Evolutionary conservation across 2,329 filamentous ascomycete genomes (phyloP).

Genomic region (Fusarium solani-melongenae): DNA sequence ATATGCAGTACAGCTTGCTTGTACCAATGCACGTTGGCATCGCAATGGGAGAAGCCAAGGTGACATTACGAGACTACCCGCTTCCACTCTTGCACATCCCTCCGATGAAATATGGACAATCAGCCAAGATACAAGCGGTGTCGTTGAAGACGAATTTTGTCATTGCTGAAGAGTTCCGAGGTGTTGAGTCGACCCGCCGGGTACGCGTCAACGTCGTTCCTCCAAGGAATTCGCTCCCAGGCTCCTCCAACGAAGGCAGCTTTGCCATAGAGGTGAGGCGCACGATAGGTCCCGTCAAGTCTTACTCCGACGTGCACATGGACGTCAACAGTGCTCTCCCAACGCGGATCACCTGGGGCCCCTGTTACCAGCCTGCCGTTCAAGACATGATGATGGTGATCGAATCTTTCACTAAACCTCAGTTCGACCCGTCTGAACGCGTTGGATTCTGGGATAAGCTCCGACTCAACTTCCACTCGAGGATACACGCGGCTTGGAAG

Average conservation of each 20-base stretch:
- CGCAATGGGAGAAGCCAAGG: slow-evolving; percentile 87
- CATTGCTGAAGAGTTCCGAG: slow-evolving; percentile 91
- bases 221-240: slow-evolving; percentile 67
- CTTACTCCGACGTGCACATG: slow-evolving; percentile 90
- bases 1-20: slow-evolving; percentile 90
- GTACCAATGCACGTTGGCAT: slow-evolving; percentile 91
- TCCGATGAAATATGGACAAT: slow-evolving; percentile 81
- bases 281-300: slow-evolving; percentile 95
- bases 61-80: slow-evolving; percentile 93
- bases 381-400: slow-evolving; percentile 99
- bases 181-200: slow-evolving; percentile 80
- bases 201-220: slow-evolving; percentile 89
- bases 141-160: slow-evolving; percentile 92
- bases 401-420: slow-evolving; percentile 96
- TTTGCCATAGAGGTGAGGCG: slow-evolving; percentile 89
- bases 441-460: slow-evolving; percentile 99
- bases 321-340: slow-evolving; percentile 94
- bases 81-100: slow-evolving; percentile 92
- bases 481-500: slow-evolving; percentile 89
- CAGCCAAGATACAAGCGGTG: slow-evolving; percentile 81
- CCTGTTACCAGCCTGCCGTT: slow-evolving; percentile 96
- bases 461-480: slow-evolving; percentile 90
- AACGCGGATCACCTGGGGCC: slow-evolving; percentile 95
- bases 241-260: slow-evolving; percentile 66
- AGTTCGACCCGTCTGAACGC: slow-evolving; percentile 90